Evolutionary conservation across 129 eudicot genomes (phyloP).

Genomic region (Chrysanthemum lavandulifolium): DNA sequence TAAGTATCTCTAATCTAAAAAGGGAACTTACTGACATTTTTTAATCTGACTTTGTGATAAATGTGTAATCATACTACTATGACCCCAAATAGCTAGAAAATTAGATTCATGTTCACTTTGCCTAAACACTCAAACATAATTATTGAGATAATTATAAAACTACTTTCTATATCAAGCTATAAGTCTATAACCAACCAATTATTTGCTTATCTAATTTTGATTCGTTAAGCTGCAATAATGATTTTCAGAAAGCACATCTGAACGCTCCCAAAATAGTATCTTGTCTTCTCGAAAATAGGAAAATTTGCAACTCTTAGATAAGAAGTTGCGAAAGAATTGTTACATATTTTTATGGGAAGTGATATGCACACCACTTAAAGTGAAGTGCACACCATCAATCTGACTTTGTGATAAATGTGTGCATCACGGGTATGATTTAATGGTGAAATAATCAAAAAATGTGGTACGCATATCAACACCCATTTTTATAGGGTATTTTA

Average conservation of each 20-base stretch:
- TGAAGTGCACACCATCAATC: no score
- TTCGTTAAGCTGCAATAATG: not conserved
- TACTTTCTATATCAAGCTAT: no score
- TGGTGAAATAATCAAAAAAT: no score
- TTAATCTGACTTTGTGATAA: no score
- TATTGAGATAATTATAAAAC: no score
- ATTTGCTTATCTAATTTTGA: not conserved
- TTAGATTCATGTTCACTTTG: not conserved
- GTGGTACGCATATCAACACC: no score
- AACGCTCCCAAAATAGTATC: not conserved
- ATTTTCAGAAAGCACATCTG: not conserved
- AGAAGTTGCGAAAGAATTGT: not conserved
- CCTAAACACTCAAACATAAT: not conserved
- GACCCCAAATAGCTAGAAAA: not conserved
- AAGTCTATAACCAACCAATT: not conserved
- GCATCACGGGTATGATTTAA: no score
- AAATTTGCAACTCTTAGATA: constrained; percentile 1
- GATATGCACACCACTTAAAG: no score
- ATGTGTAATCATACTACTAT: not conserved
- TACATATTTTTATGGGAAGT: no score
- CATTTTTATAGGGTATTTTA: not conserved
- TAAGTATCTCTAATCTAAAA: not conserved
- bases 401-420: no score
- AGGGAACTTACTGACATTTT: no score
- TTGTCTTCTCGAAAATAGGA: not conserved